Evolutionary conservation across 2,329 filamentous ascomycete species (phyloP), one percentile per base, ranked within the genome.

Genomic region (Aureobasidium leucospermi): DNA sequence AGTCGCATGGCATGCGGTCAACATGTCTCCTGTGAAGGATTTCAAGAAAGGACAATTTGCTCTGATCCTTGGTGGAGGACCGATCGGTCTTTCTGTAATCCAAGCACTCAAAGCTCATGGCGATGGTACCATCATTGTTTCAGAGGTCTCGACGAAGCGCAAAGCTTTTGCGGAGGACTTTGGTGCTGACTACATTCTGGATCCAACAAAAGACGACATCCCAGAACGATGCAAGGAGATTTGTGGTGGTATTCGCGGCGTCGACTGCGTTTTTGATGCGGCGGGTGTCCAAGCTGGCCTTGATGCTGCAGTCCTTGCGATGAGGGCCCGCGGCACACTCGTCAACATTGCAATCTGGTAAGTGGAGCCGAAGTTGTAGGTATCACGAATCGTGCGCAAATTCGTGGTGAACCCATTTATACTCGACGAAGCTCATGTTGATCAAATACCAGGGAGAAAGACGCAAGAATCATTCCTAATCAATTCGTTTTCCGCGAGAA

Each of bases 1-100:
- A 4, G 80, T 83, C 1, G 80, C 78, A 16, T 83, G 79, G 79
- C 80, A 83, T 64, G 79, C 79, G 2, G 78, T 82, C 36, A 76
- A 78, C 48, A 73, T 78, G 56, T 79, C 77, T 39, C 75, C 76
- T 0, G 23, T 58, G 8, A 48, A 49, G 13, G 31, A 58, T 1
- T 79, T 77, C 69, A 76, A 78, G 63, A 66, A 70, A 5, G 76
- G 74, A 16, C 73, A 80, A 59, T 68, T 74, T 0, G 78, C 74
- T 0, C 68, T 83, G 19, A 72, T 83, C 15, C 69, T 82, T 1
- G 80, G 80, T 15, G 79, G 77, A 16, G 80, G 80, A 1, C 80
- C 80, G 0, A 81, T 83, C 60, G 79, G 80, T 8, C 73, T 82
- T 6, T 71, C 77, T 1, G 75, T 81, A 19, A 72, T 80, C 59